Percentiles rank a stretch among this genome's conserved stretches.
Evolutionary conservation across 2,329 filamentous ascomycete species (phyloP).

Genomic region (Ceratocystis cacaofunesta): DNA sequence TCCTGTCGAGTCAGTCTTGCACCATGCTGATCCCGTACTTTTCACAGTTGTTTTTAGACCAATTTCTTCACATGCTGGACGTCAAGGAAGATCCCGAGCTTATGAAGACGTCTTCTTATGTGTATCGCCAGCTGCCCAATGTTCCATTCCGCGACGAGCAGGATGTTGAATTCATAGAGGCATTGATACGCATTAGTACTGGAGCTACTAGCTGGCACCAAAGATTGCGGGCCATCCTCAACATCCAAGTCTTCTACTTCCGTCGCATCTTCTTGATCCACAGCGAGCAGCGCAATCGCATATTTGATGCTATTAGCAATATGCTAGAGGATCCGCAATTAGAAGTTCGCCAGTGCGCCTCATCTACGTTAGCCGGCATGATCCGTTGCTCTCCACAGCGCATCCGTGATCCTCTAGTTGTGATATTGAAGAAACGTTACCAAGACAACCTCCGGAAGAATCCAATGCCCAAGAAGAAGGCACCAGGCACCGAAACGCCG

Average conservation of each 20-base stretch:
- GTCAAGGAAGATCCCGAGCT: conserved; percentile 96
- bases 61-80: conserved; percentile 98
- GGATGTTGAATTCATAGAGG: conserved; percentile 68
- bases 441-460: conserved; percentile 63
- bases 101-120: conserved; percentile 85
- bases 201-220: conserved; percentile 86
- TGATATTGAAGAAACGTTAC: conserved; percentile 63
- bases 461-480: conserved; percentile 59
- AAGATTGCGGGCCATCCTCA: conserved; percentile 82
- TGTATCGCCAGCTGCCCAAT: conserved; percentile 91
- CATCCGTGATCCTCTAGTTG: conserved; percentile 65
- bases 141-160: conserved; percentile 82
- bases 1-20: conserved; percentile 82
- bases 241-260: conserved; percentile 98
- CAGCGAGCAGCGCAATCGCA: conserved; percentile 54
- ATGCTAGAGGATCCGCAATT: conserved; percentile 89
- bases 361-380: conserved; percentile 89
- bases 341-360: conserved; percentile 86
- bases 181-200: conserved; percentile 75
- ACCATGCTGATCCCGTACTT: conserved; percentile 85
- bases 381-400: conserved; percentile 79
- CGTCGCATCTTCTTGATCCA: conserved; percentile 80
- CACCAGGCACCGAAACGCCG: conserved; percentile 44
- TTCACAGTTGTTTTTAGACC: conserved; percentile 73
- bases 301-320: conserved; percentile 85